Evolutionary conservation across 2,329 filamentous ascomycete species (phyloP).

Genomic region (Lachnellula cervina): DNA sequence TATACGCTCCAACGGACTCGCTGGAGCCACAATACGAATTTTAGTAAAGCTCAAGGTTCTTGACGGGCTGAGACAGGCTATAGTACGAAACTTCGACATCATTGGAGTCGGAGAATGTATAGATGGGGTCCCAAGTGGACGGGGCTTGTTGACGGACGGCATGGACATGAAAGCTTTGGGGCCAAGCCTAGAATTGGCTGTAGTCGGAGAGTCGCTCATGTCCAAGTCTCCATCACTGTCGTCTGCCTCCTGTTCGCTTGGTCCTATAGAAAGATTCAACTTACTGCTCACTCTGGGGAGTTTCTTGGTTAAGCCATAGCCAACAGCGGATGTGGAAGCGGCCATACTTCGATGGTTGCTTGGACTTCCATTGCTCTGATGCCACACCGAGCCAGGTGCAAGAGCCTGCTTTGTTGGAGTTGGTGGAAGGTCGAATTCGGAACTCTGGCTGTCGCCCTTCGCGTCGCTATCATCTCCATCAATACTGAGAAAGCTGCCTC

Average conservation of each 20-base stretch:
- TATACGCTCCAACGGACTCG: slow-evolving; percentile 55
- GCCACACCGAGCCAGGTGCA: slow-evolving; percentile 27
- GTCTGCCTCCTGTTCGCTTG: slow-evolving; percentile 21
- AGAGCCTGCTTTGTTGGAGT: slow-evolving; percentile 78
- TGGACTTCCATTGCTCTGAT: slow-evolving; percentile 26
- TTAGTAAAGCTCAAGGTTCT: slow-evolving; percentile 49
- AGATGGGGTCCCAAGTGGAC: slow-evolving; percentile 31
- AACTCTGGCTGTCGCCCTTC: slow-evolving; percentile 54
- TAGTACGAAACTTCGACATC: slow-evolving; percentile 25
- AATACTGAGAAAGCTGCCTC: slow-evolving; percentile 71
- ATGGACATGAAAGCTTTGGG: slow-evolving; percentile 33
- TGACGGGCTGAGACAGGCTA: slow-evolving; percentile 30
- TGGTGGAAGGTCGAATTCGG: slow-evolving; percentile 75
- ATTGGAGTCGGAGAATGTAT: slow-evolving; percentile 24
- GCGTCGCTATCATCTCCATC: slow-evolving; percentile 62
- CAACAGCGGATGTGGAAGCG: slow-evolving; percentile 23
- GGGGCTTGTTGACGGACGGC: slow-evolving; percentile 37
- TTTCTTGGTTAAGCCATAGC: slow-evolving; percentile 22
- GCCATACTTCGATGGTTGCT: slow-evolving; percentile 26
- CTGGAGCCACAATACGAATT: slow-evolving; percentile 46
- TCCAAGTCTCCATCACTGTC: slow-evolving; percentile 29
- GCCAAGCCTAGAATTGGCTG: slow-evolving; percentile 30
- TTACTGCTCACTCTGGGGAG: slow-evolving; percentile 33
- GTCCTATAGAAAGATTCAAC: slow-evolving; percentile 30
- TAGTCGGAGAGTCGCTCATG: slow-evolving; percentile 30